Base-by-base conservation (phyloP, 208 protist genomes). In the Giardia duodenalis region DNA sequence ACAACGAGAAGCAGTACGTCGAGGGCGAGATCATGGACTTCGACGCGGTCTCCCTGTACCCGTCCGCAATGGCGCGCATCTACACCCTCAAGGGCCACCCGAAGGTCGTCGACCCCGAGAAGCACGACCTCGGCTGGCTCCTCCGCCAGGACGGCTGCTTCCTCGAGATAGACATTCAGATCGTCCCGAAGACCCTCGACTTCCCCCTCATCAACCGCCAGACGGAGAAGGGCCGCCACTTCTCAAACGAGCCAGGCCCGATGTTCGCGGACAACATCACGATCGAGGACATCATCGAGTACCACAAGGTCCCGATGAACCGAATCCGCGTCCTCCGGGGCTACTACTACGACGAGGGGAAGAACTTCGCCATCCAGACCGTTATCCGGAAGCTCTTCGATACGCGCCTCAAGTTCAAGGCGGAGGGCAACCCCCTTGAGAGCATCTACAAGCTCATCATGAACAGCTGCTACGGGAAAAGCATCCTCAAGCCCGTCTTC, bases 191-290 rank as follows among this genome's bases (percentile, higher is more conserved):
- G 10, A 76, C 10, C 19, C 57, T 76, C 30, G 19, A 76, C 57
- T 76, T 76, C 57, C 57, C 57, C 57, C 10, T 76, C 10, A 76
- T 76, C 57, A 76, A 76, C 30, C 10, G 57, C 19, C 10, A 39
- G 57, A 30, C 10, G 57, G 57, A 30, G 19, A 30, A 30, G 57
- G 30, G 30, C 19, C 57, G 57, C 57, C 10, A 39, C 57, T 76
- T 76, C 57, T 39, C 57, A 30, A 76, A 76, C 57, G 30, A 39
- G 10, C 57, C 57, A 76, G 57, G 57, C 10, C 10, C 19, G 57
- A 76, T 76, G 57, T 76, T 76, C 30, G 57, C 57, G 30, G 57
- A 76, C 30, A 76, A 76, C 57, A 76, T 76, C 57, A 76, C 57
- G 19, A 39, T 76, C 19, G 57, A 76, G 57, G 57, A 76, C 30